Evolutionary conservation across 139 green algal species (phyloP), one percentile per base, ranked within the genome.

Genomic region (Microglena sp.): DNA sequence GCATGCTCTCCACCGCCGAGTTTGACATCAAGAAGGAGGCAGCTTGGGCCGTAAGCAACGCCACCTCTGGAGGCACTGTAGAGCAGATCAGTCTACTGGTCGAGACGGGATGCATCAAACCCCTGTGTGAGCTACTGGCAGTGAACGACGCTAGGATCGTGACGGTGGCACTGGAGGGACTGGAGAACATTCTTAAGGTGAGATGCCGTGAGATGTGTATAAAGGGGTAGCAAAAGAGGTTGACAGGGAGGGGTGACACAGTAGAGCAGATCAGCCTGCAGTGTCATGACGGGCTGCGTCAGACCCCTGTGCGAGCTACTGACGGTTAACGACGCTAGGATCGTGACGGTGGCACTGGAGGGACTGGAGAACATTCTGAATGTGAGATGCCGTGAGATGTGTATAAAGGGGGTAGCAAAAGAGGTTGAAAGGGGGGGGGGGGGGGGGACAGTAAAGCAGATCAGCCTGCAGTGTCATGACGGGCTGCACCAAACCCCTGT

Each of bases 11-110:
- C 31, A 88, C 70, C 22, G 88, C 92, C 1, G 94, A 99, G 80
- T 99, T 99, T 74, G 94, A 99, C 82, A 97, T 99, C 77, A 97
- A 97, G 73, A 99, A 98, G 78, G 94, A 99, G 74, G 92, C 90
- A 40, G 94, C 94, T 0, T 99, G 94, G 94, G 94, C 94, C 22
- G 95, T 99, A 62, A 93, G 80, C 71, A 99, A 99, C 71, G 94
- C 94, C 8, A 99, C 94, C 36, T 92, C 80, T 27, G 93, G 93
- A 55, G 93, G 93, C 33, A 89, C 77, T 26, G 72, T 82, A 27
- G 80, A 91, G 29, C 84, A 89, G 63, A 80, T 50, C 40, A 11
- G 40, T 50, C 15, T 18, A 18, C 40, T 50, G 15, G 95, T 8
- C 64, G 68, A 15, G 66, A 11, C 78, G 15, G 15, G 15, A 50